These are phyloP conservation scores for Neofusicoccum laricinum DNA, from an alignment of 2,329 filamentous ascomycete genomes.

Conservation along the genomic window DNA sequence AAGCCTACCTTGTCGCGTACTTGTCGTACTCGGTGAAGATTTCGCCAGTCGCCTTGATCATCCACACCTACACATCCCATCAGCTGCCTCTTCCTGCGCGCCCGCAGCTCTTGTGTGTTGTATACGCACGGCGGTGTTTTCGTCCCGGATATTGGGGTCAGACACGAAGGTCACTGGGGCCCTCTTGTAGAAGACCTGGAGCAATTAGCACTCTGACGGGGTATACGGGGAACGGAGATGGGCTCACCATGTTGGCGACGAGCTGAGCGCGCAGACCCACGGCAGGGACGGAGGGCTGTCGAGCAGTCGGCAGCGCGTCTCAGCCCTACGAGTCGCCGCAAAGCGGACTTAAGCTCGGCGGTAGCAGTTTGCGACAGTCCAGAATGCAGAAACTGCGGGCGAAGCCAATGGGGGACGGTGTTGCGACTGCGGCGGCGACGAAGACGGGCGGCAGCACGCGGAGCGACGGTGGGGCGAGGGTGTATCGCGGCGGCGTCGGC, in stretches of 20 bases:
- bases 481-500: slow-evolving; percentile 8
- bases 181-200: slow-evolving; percentile 88
- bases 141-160: slow-evolving; percentile 70
- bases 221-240: background rate
- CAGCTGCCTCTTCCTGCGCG: slow-evolving; percentile 24
- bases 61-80: slow-evolving; percentile 68
- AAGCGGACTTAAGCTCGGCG: slow-evolving; percentile 16
- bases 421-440: slow-evolving; percentile 4
- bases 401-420: background rate
- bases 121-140: slow-evolving; percentile 72
- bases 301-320: slow-evolving; percentile 8
- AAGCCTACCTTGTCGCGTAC: slow-evolving; percentile 75
- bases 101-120: slow-evolving; percentile 11
- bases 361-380: background rate
- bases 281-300: background rate
- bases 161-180: slow-evolving; percentile 86
- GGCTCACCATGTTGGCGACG: slow-evolving; percentile 32
- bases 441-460: slow-evolving; percentile 13
- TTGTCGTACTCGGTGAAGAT: slow-evolving; percentile 85
- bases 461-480: slow-evolving; percentile 16
- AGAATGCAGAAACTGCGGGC: background rate
- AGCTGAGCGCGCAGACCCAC: slow-evolving; percentile 6
- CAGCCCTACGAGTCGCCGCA: slow-evolving; percentile 16
- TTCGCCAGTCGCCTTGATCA: slow-evolving; percentile 85
- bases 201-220: slow-evolving; percentile 22